Base-by-base conservation (phyloP, 1,284 basidiomycete genomes). In the Rhodotorula sp. region DNA sequence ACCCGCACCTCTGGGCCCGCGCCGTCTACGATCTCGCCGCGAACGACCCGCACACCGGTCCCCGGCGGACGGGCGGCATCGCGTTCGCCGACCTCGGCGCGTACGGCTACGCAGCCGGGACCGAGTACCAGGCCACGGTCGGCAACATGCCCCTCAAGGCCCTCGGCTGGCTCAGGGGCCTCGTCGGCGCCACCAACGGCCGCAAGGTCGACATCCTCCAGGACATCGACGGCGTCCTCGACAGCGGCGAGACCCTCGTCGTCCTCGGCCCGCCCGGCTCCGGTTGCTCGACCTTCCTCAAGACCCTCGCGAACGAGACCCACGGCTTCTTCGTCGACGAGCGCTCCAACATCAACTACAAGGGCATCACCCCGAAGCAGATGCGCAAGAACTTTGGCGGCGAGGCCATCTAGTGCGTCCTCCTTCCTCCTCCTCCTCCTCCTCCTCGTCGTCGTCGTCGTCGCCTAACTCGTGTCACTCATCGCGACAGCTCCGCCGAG, bases 281-380 rank as follows among this genome's bases (percentile, higher is more conserved):
- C 87, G 81, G 88, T 83, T 91, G 91, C 76, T 77, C 87, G 66
- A 81, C 85, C 0, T 80, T 81, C 54, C 78, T 86, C 73, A 81
- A 86, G 78, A 82, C 84, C 26, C 83, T 87, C 69, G 81, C 84
- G 1, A 84, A 83, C 37, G 83, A 86, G 76, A 84, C 81, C 64
- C 81, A 84, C 73, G 83, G 83, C 28, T 81, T 83, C 69, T 81
- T 79, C 69, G 76, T 84, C 62, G 78, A 79, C 37, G 80, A 81
- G 8, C 75, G 78, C 2, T 65, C 78, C 8, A 74, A 80, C 59
- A 64, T 81, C 68, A 81, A 81, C 71, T 81, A 81, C 68, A 78
- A 79, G 71, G 80, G 80, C 70, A 78, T 81, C 72, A 76, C 77
- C 1, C 77, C 79, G 52, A 78, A 81, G 73, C 72, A 79, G 66